Evolutionary conservation across 768 basidiomycete genomes (phyloP).

Genomic region (Lactifluus piperatus): DNA sequence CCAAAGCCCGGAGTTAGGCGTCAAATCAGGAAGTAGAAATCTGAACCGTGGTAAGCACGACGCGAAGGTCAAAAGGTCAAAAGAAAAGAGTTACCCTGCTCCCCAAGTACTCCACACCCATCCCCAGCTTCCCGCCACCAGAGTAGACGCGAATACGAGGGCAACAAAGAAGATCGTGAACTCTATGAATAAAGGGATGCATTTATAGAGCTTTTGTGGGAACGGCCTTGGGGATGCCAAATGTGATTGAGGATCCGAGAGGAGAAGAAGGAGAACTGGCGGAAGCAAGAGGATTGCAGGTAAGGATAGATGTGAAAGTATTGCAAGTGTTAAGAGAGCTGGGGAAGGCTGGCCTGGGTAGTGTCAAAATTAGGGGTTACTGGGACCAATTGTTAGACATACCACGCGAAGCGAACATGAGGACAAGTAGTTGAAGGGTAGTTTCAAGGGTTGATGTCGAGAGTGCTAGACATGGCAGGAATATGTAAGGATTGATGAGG

Average conservation of each 20-base stretch:
- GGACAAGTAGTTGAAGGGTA: slow-evolving; percentile 49
- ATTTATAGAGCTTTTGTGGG: slow-evolving; percentile 9
- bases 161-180: slow-evolving; percentile 42
- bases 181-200: slow-evolving; percentile 36
- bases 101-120: slow-evolving; percentile 85
- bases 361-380: neutral
- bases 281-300: slow-evolving; percentile 60
- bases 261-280: slow-evolving; percentile 59
- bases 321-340: slow-evolving; percentile 57
- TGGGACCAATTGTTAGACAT: slow-evolving; percentile 9
- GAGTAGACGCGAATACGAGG: slow-evolving; percentile 42
- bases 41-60: slow-evolving; percentile 32
- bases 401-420: slow-evolving; percentile 70
- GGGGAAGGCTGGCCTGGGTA: slow-evolving; percentile 47
- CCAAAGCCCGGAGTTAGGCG: slow-evolving; percentile 91
- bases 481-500: slow-evolving; percentile 82
- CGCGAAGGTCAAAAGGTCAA: neutral
- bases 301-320: slow-evolving; percentile 64
- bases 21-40: slow-evolving; percentile 76
- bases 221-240: slow-evolving; percentile 50
- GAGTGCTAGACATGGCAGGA: slow-evolving; percentile 69
- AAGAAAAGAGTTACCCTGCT: slow-evolving; percentile 48
- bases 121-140: slow-evolving; percentile 49
- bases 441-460: slow-evolving; percentile 85
- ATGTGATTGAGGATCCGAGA: slow-evolving; percentile 52